Evolutionary conservation across 202 grass and related monocot genomes (phyloP), one percentile per base, ranked within the genome.

Genomic region (Bolboschoenoplectus hybrid): DNA sequence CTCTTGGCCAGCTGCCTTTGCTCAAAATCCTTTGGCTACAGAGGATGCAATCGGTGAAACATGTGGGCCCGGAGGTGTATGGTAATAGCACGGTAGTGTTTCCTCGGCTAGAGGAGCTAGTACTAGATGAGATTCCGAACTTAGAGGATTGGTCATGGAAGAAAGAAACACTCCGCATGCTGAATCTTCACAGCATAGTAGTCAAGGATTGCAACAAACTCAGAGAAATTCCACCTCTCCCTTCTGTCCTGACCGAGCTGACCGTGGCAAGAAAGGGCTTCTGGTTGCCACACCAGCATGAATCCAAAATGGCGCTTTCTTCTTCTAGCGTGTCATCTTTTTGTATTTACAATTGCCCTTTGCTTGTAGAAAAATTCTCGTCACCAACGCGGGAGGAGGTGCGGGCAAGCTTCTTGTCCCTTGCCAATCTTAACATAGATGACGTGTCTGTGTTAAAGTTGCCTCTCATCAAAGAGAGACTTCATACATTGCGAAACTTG

Each of bases 1-100:
- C 90, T 68, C 86, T 92, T 6, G 86, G 81, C 50, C 84, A 92
- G 82, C 84, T 94, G 44, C 76, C 92, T 63, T 92, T 79, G 10
- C 50, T 92, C 72, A 88, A 84, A 85, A 84, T 73, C 56, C 89
- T 94, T 26, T 79, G 81, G 66, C 81, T 94, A 49, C 83, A 87
- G 20, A 66, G 34, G 64, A 77, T 90, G 84, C 87, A 67, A 76
- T 63, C 79, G n/a, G 11, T 87, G 32, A 87, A 86, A 63, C 69
- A 72, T 44, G 85, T 93, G 20, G 89, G 88, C 8, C 14, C 62
- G 17, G 89, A 89, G 39, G 46, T 70, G 67, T 88, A 89, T n/a
- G 86, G 82, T 41, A 75, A 80, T 41, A 13, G 75, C 43, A 85
- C 41, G 5, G 17, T 52, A 26, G 5, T 83, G 14, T 89, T 88